phyloP scores from a whole-genome alignment of 2,329 filamentous ascomycete species.

The Alternaria atra region DNA sequence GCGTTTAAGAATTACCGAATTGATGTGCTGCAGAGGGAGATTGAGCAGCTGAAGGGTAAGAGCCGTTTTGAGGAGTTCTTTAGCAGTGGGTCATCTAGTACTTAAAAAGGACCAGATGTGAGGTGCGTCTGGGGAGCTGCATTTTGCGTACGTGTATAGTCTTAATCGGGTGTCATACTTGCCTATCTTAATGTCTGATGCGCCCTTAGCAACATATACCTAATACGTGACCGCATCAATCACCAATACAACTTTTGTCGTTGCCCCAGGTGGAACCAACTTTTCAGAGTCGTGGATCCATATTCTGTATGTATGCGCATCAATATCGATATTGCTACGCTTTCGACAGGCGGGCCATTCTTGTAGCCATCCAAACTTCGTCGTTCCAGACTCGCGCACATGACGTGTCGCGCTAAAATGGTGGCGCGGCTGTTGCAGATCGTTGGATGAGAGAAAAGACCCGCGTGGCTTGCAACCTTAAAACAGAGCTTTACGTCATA shows the following conservation, averaged over 20 bases:
- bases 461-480: slow-evolving; percentile 22
- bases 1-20: slow-evolving; percentile 70
- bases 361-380: background rate
- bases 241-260: background rate
- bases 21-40: slow-evolving; percentile 69
- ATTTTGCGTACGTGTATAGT: slow-evolving; percentile 2
- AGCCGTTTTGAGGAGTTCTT: slow-evolving; percentile 43
- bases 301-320: background rate
- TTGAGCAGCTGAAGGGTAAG: slow-evolving; percentile 63
- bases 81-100: slow-evolving; percentile 4
- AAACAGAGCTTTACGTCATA: slow-evolving; percentile 34
- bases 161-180: background rate
- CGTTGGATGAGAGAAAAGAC: slow-evolving; percentile 20
- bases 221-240: background rate
- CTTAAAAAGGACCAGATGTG: background rate
- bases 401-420: slow-evolving; percentile 19
- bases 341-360: background rate
- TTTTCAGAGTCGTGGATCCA: background rate
- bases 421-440: slow-evolving; percentile 23
- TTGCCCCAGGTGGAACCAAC: background rate
- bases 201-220: background rate
- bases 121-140: background rate
- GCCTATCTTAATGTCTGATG: background rate
- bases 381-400: slow-evolving; percentile 10
- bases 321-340: background rate